Evolutionary conservation across 768 basidiomycete species (phyloP), one percentile per base, ranked within the genome.

Genomic region (Leccinum arenicola): DNA sequence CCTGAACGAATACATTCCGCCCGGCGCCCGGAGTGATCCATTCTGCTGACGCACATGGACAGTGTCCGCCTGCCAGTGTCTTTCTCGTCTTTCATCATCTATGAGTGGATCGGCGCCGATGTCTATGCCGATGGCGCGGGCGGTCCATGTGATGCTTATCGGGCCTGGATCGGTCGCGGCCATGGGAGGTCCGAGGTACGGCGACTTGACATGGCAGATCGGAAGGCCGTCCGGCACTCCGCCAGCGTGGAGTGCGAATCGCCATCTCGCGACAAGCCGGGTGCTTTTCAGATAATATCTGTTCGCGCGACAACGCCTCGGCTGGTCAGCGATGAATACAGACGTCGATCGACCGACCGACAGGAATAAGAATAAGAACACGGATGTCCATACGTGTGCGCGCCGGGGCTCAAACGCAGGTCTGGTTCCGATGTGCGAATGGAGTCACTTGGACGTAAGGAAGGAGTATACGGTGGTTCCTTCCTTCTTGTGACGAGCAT

Each of bases 171-270:
- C 64, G 5, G 64, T 63, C 1, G 21, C n/a, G 2, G 36, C 2
- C 17, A 68, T 6, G 1, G 64, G 66, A 12, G 65, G 73, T 33
- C 70, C 73, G 35, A 68, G 35, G 50, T 73, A 73, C 9, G 71
- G 62, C 6, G 73, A 74, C 27, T 59, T 62, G 59, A 62, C 70
- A 40, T 64, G 63, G 40, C 73, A 73, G 12, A 71, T 45, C 1
- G 61, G 31, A 10, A 36, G 31, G 6, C 72, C 71, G 33, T 60
- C 50, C 33, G 62, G 61, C 12, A 66, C 57, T 14, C 59, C 68
- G 5, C 56, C 45, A 17, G 6, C 15, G 17, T 64, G 62, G 15
- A 73, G 64, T 9, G 60, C 27, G n/a, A 70, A 64, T 6, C 65
- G 57, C 73, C 72, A 73, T 17, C 40, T 56, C 15, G 56, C 19